Evolutionary conservation across 371 early-diverging fungal species (phyloP).

Genomic region (Mucor circinelloides): DNA sequence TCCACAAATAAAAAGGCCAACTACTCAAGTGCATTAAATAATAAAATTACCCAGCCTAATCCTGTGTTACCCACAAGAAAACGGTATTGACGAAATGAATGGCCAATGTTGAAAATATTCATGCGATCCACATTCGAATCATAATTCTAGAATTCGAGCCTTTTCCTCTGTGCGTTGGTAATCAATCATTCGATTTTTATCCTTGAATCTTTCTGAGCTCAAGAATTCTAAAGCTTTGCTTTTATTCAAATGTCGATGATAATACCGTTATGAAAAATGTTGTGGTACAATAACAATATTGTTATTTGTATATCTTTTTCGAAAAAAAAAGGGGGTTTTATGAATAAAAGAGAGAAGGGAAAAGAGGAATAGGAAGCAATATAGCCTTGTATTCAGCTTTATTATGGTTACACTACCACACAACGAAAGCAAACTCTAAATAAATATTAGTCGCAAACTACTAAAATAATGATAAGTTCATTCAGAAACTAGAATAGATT

Average conservation of each 20-base stretch:
- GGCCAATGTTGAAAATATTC: conserved; percentile 1
- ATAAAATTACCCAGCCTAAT: neutral
- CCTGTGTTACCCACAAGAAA: conserved; percentile 7
- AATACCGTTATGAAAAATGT: neutral
- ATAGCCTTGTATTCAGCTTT: conserved; percentile 2
- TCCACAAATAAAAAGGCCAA: neutral
- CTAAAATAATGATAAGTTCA: neutral
- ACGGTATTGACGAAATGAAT: neutral
- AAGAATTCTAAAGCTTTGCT: neutral
- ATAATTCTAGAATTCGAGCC: neutral
- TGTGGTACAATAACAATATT: conserved; percentile 2
- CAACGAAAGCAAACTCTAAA: neutral
- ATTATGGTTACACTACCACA: neutral
- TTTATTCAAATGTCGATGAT: neutral
- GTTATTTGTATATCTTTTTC: neutral
- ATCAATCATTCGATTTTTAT: neutral
- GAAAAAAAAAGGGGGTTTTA: neutral
- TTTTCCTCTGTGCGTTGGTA: neutral
- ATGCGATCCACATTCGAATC: neutral
- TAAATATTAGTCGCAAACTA: neutral
- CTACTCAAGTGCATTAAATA: neutral
- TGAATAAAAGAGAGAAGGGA: neutral
- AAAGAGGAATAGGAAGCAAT: neutral
- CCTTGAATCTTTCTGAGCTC: neutral
- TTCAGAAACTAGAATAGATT: neutral